Conservation (phyloP, 192 early-diverging fungal genomes). For the Hyaloraphidium curvatum region DNA sequence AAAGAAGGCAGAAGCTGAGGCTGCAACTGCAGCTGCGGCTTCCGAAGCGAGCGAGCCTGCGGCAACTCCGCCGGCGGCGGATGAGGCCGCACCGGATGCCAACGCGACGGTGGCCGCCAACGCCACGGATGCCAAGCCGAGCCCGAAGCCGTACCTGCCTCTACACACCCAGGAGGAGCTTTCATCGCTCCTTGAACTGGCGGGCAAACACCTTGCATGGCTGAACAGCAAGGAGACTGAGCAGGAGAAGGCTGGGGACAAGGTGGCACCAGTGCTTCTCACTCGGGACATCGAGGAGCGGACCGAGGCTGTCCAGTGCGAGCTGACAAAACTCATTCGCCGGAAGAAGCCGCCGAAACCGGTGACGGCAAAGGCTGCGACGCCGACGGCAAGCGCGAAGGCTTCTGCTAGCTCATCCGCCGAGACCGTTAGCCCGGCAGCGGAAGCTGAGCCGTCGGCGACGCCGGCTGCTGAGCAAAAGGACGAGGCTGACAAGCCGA, state of each 20-base stretch:
- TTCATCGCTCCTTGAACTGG: too few species aligned
- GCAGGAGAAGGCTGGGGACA: conserved; percentile 33
- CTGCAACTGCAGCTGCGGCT: neutral
- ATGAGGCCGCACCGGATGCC: too few species aligned
- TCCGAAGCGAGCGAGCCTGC: neutral
- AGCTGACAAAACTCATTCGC: conserved; percentile 28
- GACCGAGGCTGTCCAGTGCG: conserved; percentile 23
- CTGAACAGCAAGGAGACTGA: conserved; percentile 29
- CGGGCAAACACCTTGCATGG: conserved; percentile 33
- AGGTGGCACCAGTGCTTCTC: conserved; percentile 45
- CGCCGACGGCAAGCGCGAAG: neutral
- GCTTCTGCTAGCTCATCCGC: neutral
- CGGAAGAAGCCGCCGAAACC: conserved; percentile 28
- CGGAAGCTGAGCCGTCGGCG: neutral
- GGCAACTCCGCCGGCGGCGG: too few species aligned
- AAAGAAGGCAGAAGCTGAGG: conserved; percentile 29
- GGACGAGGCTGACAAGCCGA: neutral
- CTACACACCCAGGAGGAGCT: too few species aligned
- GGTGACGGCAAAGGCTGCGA: neutral
- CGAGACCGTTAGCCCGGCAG: neutral
- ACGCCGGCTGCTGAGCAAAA: neutral
- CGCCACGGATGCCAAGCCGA: too few species aligned
- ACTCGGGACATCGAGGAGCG: conserved; percentile 31
- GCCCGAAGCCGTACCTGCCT: too few species aligned
- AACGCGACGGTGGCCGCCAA: too few species aligned